Evolutionary conservation across 2,329 filamentous ascomycete species (phyloP), one percentile per base, ranked within the genome.

Genomic region (Sphaceloma murrayae): DNA sequence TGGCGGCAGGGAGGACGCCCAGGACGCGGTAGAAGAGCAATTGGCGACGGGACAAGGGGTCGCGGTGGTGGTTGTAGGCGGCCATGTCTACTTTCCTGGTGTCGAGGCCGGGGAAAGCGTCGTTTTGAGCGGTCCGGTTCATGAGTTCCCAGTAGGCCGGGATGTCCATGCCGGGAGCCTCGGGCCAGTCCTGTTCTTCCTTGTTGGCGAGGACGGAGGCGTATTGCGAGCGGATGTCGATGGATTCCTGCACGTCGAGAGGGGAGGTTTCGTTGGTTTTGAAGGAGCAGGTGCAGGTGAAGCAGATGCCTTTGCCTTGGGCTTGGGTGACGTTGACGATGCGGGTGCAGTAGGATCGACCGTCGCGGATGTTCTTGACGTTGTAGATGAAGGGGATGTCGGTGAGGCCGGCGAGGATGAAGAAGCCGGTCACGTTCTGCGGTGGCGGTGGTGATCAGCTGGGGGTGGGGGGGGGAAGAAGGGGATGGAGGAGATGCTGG

Each of bases 21-120:
- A 67, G 61, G 1, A 68, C 54, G 2, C 62, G 58, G 51, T 73
- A 74, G 45, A 67, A 63, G 21, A 65, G 61, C 34, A 74, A 51
- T 51, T 72, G 59, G 18, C 59, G 51, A 17, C 58, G 53, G 14
- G 67, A 62, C 6, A 66, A 53, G 1, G 64, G 55, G 43, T 53
- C 47, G 4, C 54, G 63, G 0, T 48, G 45, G 4, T 54, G 48
- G 49, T 76, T 75, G 53, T 67, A 72, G 2, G 55, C 52, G 2
- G 51, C 48, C 73, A 76, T 76, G 50, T 75, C 67, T 14, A 68
- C 68, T 53, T 74, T 76, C 11, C 66, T 62, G 13, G 67, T 61
- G 31, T 73, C 66, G 5, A 76, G 51, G 1, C 66, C 66, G 1
- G 60, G 62, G 34, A 68, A 64, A 1, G 58, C 54, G 32, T 67